Evolutionary conservation across 768 basidiomycete genomes (phyloP).

Genomic region (Termitomyces sp.): DNA sequence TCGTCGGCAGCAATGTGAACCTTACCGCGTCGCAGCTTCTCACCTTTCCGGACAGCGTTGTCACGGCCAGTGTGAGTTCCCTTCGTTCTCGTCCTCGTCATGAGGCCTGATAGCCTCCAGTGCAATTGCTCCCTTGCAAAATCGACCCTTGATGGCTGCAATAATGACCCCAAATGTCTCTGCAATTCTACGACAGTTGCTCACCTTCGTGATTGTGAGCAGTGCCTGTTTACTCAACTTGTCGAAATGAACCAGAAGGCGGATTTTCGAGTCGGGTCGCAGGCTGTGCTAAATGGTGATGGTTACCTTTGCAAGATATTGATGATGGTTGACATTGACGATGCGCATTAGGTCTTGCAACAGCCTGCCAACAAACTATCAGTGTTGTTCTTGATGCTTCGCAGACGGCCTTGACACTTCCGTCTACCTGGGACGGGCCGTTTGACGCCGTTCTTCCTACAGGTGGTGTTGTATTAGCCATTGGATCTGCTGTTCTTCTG

Average conservation of each 20-base stretch:
- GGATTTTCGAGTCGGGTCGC: constrained; percentile 55
- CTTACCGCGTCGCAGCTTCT: constrained; percentile 42
- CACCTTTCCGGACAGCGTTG: constrained; percentile 25
- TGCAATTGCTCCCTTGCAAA: constrained; percentile 29
- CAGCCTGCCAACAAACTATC: constrained; percentile 31
- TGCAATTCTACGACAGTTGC: constrained; percentile 40
- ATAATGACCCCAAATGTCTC: constrained; percentile 43
- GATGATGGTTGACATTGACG: constrained; percentile 3
- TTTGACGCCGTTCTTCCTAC: constrained; percentile 39
- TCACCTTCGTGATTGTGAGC: constrained; percentile 48
- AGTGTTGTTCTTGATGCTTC: constrained; percentile 33
- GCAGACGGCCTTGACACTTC: constrained; percentile 36
- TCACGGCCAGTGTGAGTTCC: constrained; percentile 23
- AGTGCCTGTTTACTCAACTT: constrained; percentile 58
- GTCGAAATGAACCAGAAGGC: constrained; percentile 42
- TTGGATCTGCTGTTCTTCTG: constrained; percentile 38
- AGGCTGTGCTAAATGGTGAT: constrained; percentile 48
- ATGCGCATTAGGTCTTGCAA: constrained; percentile 42
- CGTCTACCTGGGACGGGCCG: constrained; percentile 58
- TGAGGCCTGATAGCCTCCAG: constrained; percentile 18
- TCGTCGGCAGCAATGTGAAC: constrained; percentile 24
- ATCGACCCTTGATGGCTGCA: constrained; percentile 32
- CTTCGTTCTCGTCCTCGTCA: constrained; percentile 7
- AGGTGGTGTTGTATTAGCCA: constrained; percentile 36
- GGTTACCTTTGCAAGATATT: neutral